These are phyloP conservation scores for Pseudogymnoascus sp. DNA, from an alignment of 2,329 filamentous ascomycete species.

Conservation along the genomic window DNA sequence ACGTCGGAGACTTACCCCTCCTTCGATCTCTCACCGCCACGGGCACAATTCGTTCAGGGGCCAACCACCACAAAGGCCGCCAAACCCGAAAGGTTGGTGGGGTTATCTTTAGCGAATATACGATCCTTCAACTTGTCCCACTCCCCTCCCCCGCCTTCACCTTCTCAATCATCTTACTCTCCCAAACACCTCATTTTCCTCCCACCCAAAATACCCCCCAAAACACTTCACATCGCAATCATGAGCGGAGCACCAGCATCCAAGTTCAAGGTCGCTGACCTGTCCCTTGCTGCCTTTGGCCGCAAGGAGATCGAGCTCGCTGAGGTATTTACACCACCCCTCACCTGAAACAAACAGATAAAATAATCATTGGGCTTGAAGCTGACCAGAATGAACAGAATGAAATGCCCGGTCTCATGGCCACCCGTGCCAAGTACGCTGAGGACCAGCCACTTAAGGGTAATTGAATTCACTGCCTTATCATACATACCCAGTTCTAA, in stretches of 20 bases:
- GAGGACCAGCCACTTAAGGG: conserved; percentile 82
- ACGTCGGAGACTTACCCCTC: conserved; percentile 2
- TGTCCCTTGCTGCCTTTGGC: conserved; percentile 94
- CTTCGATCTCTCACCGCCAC: neutral
- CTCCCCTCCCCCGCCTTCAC: conserved; percentile 6
- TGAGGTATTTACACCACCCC: conserved; percentile 40
- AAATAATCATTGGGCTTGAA: neutral
- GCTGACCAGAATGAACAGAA: conserved; percentile 33
- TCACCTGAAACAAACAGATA: neutral
- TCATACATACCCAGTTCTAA: conserved; percentile 11
- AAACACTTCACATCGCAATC: conserved; percentile 10
- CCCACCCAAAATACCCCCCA: neutral
- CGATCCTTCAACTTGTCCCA: conserved; percentile 5
- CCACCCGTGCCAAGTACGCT: conserved; percentile 86
- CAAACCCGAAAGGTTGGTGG: conserved; percentile 8
- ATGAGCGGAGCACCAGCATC: conserved; percentile 10
- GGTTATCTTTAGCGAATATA: conserved; percentile 7
- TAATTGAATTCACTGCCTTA: conserved; percentile 16
- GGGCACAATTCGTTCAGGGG: conserved; percentile 3
- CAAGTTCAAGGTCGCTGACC: conserved; percentile 92
- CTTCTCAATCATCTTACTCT: conserved; percentile 3
- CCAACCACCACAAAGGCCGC: neutral
- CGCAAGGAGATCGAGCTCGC: conserved; percentile 98
- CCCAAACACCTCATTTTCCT: conserved; percentile 8
- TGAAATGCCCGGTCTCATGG: conserved; percentile 97